Evolutionary conservation across 1,284 basidiomycete species (phyloP), one percentile per base, ranked within the genome.

Genomic region (Trichosporon asahii): DNA sequence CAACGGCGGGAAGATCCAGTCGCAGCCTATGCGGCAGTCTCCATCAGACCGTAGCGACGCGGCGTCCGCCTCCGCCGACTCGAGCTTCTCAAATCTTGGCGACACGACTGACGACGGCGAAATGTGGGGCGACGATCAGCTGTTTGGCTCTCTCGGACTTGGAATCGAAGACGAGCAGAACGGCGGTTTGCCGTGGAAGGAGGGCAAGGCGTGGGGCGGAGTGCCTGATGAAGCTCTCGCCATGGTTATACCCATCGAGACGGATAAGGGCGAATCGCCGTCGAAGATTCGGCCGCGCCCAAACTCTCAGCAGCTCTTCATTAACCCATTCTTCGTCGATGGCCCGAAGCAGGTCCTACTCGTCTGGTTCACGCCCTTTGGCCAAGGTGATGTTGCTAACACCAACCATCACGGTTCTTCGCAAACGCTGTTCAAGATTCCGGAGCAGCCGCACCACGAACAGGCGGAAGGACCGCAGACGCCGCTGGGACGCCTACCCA

Each of bases 361-460:
- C 18, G 80, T 84, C 12, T 84, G 81, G 78, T 82, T 78, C 67
- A 79, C 82, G 18, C 83, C 83, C 3, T 84, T 84, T 76, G 57
- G 57, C 25, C 21, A 37, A 35, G 33, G 61, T 21, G 65, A 49
- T 31, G 23, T 33, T n/a, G 49, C 66, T 14, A 44, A 65, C 21
- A 29, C 65, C 27, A 53, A 27, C n/a, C 46, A 55, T 12, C 57
- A 61, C 9, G 63, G 67, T 31, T 68, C 67, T 2, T 69, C 63
- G 53, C 68, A 68, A n/a, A 71, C 68, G 21, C 61, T 73, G 53
- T 73, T 70, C 70, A 69, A 67, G 44, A 73, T 73, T 18, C 57
- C 63, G 33, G 72, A 73, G 66, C 44, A 70, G 49, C 72, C 72
- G 5, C 44, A 63, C 15, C 70, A 73, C 60, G 72, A 73, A 64